phyloP scores from a whole-genome alignment of 345 rosid genomes.

The Gossypium ekmanianum region DNA sequence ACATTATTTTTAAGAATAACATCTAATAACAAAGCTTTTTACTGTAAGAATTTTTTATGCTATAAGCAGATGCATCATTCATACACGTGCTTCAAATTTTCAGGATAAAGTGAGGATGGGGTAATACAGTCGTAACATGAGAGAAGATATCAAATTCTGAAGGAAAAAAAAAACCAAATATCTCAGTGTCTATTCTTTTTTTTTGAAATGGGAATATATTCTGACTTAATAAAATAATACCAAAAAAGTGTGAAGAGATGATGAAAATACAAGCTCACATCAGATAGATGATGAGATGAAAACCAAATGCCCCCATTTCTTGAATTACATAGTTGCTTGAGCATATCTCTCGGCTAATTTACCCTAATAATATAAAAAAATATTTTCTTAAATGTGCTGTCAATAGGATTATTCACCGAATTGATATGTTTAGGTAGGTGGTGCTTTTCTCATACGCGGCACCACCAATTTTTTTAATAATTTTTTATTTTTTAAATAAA shows the following conservation, averaged over 20 bases:
- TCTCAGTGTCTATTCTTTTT: background rate
- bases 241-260: background rate
- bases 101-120: constrained; percentile 1
- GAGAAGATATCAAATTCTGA: background rate
- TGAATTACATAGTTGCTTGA: background rate
- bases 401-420: too few species aligned
- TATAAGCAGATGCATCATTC: constrained; percentile 3
- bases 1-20: too few species aligned
- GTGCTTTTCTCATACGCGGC: rapidly evolving
- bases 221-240: background rate
- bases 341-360: background rate
- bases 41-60: background rate
- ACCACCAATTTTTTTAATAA: too few species aligned
- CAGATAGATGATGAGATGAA: constrained; percentile 6
- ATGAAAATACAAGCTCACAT: constrained; percentile 10
- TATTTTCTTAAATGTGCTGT: too few species aligned
- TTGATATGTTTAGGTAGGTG: too few species aligned
- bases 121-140: background rate
- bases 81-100: background rate
- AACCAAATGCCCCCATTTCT: background rate
- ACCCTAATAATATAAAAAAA: too few species aligned
- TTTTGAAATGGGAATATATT: constrained; percentile 9
- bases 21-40: background rate
- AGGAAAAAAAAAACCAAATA: too few species aligned
- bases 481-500: too few species aligned